Percentiles rank a stretch among this genome's conserved stretches.
Evolutionary conservation across 176 grass and related monocot genomes (phyloP).

Genomic region (Themeda triandra): DNA sequence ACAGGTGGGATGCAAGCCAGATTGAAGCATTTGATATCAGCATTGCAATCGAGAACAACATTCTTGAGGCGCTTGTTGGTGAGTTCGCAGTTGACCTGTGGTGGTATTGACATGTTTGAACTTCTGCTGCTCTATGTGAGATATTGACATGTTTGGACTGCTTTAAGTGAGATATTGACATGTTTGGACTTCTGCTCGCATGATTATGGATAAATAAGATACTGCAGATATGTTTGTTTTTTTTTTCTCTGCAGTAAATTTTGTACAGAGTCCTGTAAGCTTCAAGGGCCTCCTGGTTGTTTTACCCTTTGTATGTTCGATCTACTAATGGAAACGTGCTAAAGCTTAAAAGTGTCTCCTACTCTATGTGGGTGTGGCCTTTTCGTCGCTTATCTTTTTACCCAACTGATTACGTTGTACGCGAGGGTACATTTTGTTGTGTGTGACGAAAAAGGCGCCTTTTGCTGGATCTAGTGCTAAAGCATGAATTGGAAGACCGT

Average conservation of each 20-base stretch:
- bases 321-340: conserved; percentile 21
- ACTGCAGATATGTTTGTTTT: conserved; percentile 39
- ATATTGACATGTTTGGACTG: conserved; percentile 1
- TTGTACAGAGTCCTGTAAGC: conserved; percentile 40
- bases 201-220: conserved; percentile 13
- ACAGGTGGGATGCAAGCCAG: conserved; percentile 25
- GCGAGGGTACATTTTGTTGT: neutral
- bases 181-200: neutral
- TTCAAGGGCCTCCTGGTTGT: neutral
- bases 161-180: neutral
- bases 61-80: conserved; percentile 54
- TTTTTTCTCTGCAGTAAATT: neutral
- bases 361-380: neutral
- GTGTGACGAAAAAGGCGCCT: neutral
- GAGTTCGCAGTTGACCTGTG: conserved; percentile 54
- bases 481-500: neutral
- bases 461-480: neutral
- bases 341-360: neutral
- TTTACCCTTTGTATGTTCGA: conserved; percentile 5
- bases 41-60: conserved; percentile 53
- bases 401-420: neutral
- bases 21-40: conserved; percentile 64
- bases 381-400: neutral
- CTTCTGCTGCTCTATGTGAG: neutral
- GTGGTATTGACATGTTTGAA: neutral